Conservation (phyloP, 495 filamentous ascomycete species). For the Neurospora sp. region DNA sequence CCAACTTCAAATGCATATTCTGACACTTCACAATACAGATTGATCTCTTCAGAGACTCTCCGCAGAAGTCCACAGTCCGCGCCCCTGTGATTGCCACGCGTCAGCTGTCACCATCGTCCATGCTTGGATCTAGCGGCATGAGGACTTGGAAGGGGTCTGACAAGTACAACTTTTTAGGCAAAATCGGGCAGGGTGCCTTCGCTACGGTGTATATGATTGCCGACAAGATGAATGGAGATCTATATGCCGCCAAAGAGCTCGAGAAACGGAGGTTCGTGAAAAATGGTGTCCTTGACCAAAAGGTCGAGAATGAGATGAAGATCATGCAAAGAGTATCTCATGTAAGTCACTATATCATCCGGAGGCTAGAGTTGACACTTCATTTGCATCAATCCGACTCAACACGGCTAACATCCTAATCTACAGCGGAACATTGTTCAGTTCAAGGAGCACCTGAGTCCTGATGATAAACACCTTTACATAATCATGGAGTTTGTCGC, state of each 20-base stretch:
- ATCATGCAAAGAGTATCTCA: constrained; percentile 82
- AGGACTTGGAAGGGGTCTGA: constrained; percentile 66
- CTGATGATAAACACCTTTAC: constrained; percentile 71
- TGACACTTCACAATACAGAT: constrained; percentile 12
- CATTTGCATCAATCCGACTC: neutral
- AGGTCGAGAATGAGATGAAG: constrained; percentile 88
- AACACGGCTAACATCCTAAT: constrained; percentile 9
- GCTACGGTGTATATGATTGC: constrained; percentile 84
- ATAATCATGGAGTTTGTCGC: constrained; percentile 90
- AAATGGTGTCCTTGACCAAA: constrained; percentile 71
- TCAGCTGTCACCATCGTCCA: neutral
- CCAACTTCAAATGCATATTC: neutral
- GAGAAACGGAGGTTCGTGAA: constrained; percentile 85
- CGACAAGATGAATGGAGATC: constrained; percentile 63
- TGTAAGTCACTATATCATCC: constrained; percentile 40
- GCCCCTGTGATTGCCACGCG: neutral
- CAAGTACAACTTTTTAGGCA: constrained; percentile 69
- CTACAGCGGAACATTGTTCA: constrained; percentile 79
- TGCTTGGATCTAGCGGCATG: neutral
- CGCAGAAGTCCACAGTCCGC: neutral
- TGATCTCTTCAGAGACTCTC: constrained; percentile 19
- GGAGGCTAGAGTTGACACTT: neutral
- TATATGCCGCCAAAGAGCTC: constrained; percentile 84
- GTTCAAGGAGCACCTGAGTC: constrained; percentile 77
- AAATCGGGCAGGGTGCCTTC: constrained; percentile 88